phyloP scores from a whole-genome alignment of 208 protist genomes.

The Trypanosoma lewisi region DNA sequence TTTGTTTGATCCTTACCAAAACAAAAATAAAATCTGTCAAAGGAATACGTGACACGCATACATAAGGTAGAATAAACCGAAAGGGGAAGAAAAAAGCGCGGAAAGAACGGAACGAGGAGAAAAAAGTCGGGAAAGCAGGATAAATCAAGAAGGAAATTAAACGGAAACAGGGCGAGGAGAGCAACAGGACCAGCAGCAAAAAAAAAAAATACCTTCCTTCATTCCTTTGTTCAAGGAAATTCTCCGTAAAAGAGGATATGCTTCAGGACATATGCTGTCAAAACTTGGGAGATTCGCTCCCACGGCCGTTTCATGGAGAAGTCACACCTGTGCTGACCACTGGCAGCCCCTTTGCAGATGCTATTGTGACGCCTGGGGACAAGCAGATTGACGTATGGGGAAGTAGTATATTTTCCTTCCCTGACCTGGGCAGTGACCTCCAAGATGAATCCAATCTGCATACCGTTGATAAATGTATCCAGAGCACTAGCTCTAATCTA shows the following conservation, averaged over 20 bases:
- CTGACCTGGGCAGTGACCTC: slow-evolving; percentile 16
- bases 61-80: not conserved
- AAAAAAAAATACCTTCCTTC: slow-evolving; percentile 2
- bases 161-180: not conserved
- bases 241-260: slow-evolving; percentile 11
- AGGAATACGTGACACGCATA: not conserved
- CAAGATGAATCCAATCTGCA: slow-evolving; percentile 10
- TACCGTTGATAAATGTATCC: not conserved
- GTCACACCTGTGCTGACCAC: not conserved
- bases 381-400: slow-evolving; percentile 17
- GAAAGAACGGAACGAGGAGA: not conserved
- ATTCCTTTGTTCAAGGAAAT: not conserved
- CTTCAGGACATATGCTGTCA: slow-evolving; percentile 3
- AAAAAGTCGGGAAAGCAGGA: not conserved
- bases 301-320: not conserved
- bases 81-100: not conserved
- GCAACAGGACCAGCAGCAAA: slow-evolving; percentile 1
- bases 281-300: not conserved
- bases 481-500: not conserved
- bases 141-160: slow-evolving; percentile 6
- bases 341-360: slow-evolving; percentile 1
- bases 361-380: not conserved
- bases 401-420: slow-evolving; percentile 11
- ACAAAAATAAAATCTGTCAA: not conserved
- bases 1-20: not conserved